A percentile compares a stretch with the other conserved stretches of the same genome.
Conservation (phyloP, 306 rosid species). For the Fragaria iinumae region DNA sequence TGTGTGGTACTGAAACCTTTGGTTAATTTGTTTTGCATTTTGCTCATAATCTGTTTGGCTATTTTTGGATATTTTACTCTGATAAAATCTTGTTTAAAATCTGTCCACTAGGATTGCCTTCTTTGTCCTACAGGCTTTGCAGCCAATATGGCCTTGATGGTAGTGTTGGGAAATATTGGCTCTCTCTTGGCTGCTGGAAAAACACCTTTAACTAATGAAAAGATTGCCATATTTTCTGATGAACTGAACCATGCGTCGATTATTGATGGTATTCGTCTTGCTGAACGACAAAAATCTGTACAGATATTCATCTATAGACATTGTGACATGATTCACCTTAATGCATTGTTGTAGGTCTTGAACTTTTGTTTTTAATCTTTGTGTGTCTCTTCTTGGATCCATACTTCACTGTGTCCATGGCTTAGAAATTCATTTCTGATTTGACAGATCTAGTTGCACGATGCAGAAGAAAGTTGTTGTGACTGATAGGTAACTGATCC, state of each 20-base stretch:
- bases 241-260: conserved; percentile 86
- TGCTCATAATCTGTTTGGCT: neutral
- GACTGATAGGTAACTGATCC: conserved; percentile 71
- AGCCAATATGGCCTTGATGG: conserved; percentile 97
- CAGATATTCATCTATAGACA: conserved; percentile 78
- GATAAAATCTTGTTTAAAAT: conserved; percentile 43
- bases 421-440: conserved; percentile 21
- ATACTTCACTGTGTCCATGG: conserved; percentile 13
- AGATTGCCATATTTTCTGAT: conserved; percentile 85
- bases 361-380: conserved; percentile 27
- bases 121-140: conserved; percentile 99
- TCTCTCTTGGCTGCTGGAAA: conserved; percentile 60
- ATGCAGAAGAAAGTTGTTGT: conserved; percentile 79
- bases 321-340: conserved; percentile 90
- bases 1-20: neutral
- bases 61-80: conserved; percentile 22
- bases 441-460: conserved; percentile 68
- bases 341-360: conserved; percentile 67
- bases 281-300: conserved; percentile 65
- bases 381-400: conserved; percentile 12
- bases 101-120: conserved; percentile 90
- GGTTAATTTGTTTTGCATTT: conserved; percentile 12
- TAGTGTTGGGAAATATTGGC: conserved; percentile 73
- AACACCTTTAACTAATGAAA: conserved; percentile 56
- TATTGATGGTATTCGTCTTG: conserved; percentile 91